Evolutionary conservation across 148 eudicot species (phyloP).

Genomic region (Chenopodium quinoa): DNA sequence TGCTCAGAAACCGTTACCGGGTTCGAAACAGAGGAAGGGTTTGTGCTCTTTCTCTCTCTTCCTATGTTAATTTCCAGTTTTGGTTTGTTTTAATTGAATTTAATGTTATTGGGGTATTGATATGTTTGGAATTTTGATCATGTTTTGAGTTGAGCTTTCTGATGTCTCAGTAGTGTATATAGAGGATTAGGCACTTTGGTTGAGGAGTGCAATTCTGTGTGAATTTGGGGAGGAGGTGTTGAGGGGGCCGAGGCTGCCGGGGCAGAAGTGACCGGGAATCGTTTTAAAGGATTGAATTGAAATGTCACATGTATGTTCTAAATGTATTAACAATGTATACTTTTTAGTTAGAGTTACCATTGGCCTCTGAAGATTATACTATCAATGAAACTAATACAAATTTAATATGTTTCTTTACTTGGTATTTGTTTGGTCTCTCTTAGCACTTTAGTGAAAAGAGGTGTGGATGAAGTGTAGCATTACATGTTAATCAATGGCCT

Average conservation of each 20-base stretch:
- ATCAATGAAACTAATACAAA: not conserved
- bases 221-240: too few species aligned
- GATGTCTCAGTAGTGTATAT: too few species aligned
- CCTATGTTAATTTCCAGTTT: not conserved
- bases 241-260: too few species aligned
- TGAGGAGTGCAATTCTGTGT: too few species aligned
- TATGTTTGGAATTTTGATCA: not conserved
- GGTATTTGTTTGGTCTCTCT: not conserved
- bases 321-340: too few species aligned
- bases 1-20: constrained; percentile 51
- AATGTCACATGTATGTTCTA: too few species aligned
- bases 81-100: not conserved
- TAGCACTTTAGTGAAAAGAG: not conserved
- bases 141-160: too few species aligned
- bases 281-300: too few species aligned
- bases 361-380: not conserved
- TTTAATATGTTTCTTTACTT: not conserved
- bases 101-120: not conserved
- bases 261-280: too few species aligned
- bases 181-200: not conserved
- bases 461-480: not conserved
- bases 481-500: not conserved
- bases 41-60: not conserved
- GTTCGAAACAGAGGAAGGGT: constrained; percentile 63
- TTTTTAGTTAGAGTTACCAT: not conserved